Evolutionary conservation across 768 basidiomycete species (phyloP).

Genomic region (Hypholoma sublateritium): DNA sequence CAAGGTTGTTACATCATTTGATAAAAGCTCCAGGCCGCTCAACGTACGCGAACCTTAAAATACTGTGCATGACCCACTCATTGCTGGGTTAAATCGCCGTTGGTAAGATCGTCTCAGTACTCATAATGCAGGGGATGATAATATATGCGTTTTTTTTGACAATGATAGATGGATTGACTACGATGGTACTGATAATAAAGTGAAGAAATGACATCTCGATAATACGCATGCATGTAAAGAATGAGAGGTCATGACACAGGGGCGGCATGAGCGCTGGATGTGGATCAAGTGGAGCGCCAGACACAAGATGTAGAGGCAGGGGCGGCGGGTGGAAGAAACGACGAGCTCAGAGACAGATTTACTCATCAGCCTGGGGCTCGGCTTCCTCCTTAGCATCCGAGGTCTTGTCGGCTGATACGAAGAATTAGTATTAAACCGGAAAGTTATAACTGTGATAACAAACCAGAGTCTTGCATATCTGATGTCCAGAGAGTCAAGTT

Average conservation of each 20-base stretch:
- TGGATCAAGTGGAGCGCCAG: slow-evolving; percentile 7
- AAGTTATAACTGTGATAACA: slow-evolving; percentile 23
- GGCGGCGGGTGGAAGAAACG: slow-evolving; percentile 13
- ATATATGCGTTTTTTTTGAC: slow-evolving; percentile 10
- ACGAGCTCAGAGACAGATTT: slow-evolving; percentile 28
- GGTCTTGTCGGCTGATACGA: slow-evolving; percentile 58
- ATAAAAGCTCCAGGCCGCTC: not conserved
- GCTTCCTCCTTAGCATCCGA: slow-evolving; percentile 70
- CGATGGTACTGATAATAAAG: slow-evolving; percentile 13
- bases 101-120: not conserved
- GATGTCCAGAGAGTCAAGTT: slow-evolving; percentile 98
- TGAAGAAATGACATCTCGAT: slow-evolving; percentile 10
- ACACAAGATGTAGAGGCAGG: slow-evolving; percentile 6
- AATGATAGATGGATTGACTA: slow-evolving; percentile 11
- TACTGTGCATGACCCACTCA: not conserved
- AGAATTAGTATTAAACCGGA: slow-evolving; percentile 1
- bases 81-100: too few relatives aligned
- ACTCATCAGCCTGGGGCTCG: slow-evolving; percentile 68
- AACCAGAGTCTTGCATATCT: slow-evolving; percentile 93
- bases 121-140: not conserved
- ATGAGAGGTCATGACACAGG: not conserved
- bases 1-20: too few relatives aligned
- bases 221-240: slow-evolving; percentile 16
- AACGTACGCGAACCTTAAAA: not conserved
- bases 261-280: slow-evolving; percentile 3